Conservation (phyloP, 495 filamentous ascomycete genomes). For the Xylaria nigripes region DNA sequence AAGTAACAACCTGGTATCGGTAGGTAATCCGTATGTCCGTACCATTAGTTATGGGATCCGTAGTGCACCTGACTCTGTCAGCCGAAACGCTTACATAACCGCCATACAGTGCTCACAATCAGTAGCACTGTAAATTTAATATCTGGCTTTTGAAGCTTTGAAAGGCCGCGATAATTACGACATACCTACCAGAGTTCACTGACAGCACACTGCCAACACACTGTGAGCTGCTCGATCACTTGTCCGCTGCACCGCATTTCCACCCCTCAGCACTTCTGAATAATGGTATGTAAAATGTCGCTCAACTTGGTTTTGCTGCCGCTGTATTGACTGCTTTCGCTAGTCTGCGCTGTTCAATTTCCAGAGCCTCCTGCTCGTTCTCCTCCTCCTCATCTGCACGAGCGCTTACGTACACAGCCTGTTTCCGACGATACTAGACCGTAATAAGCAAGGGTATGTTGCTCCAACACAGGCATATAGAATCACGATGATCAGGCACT, state of each 20-base stretch:
- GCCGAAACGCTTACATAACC: background rate
- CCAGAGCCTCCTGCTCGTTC: constrained; percentile 83
- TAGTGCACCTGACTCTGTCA: no score
- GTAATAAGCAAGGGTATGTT: constrained; percentile 78
- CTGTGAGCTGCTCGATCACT: background rate
- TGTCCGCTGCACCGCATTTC: background rate
- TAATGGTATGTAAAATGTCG: constrained; percentile 4
- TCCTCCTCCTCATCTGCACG: constrained; percentile 92
- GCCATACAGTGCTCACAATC: background rate
- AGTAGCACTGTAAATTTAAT: background rate
- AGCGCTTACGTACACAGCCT: constrained; percentile 85
- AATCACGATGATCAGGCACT: background rate
- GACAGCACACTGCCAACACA: background rate
- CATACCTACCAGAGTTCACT: background rate
- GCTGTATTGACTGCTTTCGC: constrained; percentile 22
- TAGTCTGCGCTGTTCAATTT: constrained; percentile 98
- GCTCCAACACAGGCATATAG: background rate
- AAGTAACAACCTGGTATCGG: no score
- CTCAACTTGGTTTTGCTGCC: background rate
- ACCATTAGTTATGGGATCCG: no score
- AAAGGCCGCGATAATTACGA: background rate
- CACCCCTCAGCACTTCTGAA: background rate
- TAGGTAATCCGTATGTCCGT: no score
- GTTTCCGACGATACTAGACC: constrained; percentile 85
- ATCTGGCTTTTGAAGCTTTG: constrained; percentile 6